phyloP scores from a whole-genome alignment of 176 grass and related monocot species.

The Lolium multiflorum region DNA sequence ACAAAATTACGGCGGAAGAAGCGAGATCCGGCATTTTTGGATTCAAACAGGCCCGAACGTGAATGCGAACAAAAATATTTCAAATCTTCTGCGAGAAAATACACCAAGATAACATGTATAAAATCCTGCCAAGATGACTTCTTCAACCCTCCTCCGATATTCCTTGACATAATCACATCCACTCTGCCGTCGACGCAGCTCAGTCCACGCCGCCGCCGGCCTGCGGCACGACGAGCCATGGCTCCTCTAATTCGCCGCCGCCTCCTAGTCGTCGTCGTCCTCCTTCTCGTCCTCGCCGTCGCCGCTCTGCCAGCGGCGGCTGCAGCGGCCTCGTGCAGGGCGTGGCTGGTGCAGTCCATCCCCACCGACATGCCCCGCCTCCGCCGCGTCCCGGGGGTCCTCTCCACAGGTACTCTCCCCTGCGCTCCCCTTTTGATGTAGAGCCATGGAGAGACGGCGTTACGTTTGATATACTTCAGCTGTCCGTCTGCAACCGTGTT shows the following conservation, averaged over 20 bases:
- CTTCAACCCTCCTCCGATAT: background rate
- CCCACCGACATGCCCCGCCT: constrained; percentile 94
- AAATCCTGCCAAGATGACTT: background rate
- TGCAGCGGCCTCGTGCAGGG: constrained; percentile 54
- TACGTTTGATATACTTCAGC: background rate
- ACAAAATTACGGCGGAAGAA: background rate
- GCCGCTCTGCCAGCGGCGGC: background rate
- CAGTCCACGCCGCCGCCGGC: background rate
- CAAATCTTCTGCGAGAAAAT: background rate
- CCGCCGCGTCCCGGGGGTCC: constrained; percentile 76
- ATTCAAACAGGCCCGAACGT: background rate
- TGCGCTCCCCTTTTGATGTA: background rate
- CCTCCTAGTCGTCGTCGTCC: background rate
- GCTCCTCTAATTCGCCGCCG: background rate
- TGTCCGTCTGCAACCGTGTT: background rate
- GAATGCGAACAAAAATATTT: background rate
- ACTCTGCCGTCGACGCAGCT: background rate
- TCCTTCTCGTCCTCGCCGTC: constrained; percentile 15
- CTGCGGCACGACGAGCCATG: constrained; percentile 13
- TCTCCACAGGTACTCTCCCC: constrained; percentile 66
- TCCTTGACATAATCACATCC: background rate
- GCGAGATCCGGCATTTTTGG: background rate
- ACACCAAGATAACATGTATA: background rate
- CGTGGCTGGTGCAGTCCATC: constrained; percentile 97
- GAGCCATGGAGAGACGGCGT: background rate